phyloP scores from a whole-genome alignment of 179 eudicot genomes.

The Silene noctiflora region DNA sequence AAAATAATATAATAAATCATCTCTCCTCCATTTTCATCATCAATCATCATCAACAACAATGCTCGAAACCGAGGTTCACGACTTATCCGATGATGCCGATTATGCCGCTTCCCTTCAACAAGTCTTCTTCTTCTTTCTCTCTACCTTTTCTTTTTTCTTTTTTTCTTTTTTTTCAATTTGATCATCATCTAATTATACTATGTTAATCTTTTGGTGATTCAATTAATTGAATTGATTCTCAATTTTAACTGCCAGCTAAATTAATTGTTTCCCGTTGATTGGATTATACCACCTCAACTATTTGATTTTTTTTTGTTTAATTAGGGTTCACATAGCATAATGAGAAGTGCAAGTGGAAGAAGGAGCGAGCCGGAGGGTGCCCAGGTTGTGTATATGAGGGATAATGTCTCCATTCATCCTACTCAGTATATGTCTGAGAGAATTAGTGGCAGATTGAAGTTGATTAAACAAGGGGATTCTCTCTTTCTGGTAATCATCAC shows the following conservation, averaged over 20 bases:
- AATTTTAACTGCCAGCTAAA: background rate
- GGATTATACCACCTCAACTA: background rate
- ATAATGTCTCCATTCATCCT: slow-evolving; percentile 93
- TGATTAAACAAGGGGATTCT: slow-evolving; percentile 57
- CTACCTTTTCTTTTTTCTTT: background rate
- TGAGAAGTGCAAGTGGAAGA: slow-evolving; percentile 54
- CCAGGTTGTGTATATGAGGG: slow-evolving; percentile 67
- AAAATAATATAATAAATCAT: background rate
- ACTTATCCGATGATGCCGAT: slow-evolving; percentile 88
- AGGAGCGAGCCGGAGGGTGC: slow-evolving; percentile 66
- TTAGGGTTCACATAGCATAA: slow-evolving; percentile 48
- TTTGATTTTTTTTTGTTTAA: background rate
- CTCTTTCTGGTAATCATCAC: slow-evolving; percentile 55
- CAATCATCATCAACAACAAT: slow-evolving; percentile 45
- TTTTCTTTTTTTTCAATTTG: background rate
- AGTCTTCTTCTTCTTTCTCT: slow-evolving; percentile 30
- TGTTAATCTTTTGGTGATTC: background rate
- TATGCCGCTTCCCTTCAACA: slow-evolving; percentile 86
- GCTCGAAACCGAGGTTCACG: slow-evolving; percentile 67
- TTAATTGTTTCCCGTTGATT: background rate
- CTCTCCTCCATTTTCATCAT: slow-evolving; percentile 2
- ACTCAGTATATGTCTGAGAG: slow-evolving; percentile 84
- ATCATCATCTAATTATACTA: background rate
- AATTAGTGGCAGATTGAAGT: slow-evolving; percentile 84
- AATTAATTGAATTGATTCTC: background rate